Percentiles rank a stretch among this genome's conserved stretches.
Evolutionary conservation across 805 yeast species (phyloP).

Genomic region (Spathaspora sp.): DNA sequence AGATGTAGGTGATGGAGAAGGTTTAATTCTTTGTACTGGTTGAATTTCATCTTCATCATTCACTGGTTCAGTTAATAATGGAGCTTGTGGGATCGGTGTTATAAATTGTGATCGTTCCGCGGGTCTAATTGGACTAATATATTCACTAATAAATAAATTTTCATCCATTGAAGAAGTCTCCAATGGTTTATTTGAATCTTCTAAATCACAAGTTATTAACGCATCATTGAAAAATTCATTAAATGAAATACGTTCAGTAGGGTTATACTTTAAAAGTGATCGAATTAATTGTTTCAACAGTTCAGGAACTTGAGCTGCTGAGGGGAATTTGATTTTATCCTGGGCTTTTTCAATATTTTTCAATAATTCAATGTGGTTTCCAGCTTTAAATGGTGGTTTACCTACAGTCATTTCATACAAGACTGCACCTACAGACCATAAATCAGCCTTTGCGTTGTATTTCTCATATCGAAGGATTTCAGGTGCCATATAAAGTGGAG

Average conservation of each 20-base stretch:
- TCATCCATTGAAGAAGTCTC: conserved; percentile 70
- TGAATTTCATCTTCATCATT: not conserved
- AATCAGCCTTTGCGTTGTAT: conserved; percentile 94
- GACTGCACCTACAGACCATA: conserved; percentile 98
- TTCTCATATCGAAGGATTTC: conserved; percentile 92
- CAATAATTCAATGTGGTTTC: conserved; percentile 85
- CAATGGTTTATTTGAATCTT: conserved; percentile 53
- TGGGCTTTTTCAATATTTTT: conserved; percentile 80
- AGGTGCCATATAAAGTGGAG: conserved; percentile 98
- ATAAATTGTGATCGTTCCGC: conserved; percentile 16
- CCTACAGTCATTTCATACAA: conserved; percentile 94
- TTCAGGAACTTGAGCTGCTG: conserved; percentile 57
- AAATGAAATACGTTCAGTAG: conserved; percentile 84
- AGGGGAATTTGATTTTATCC: conserved; percentile 76
- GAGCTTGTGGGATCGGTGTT: conserved; percentile 12
- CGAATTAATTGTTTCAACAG: conserved; percentile 69
- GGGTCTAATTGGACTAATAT: conserved; percentile 45
- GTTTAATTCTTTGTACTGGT: not conserved
- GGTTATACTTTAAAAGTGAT: conserved; percentile 75
- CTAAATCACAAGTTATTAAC: conserved; percentile 54
- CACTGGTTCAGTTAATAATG: not conserved
- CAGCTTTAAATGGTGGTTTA: conserved; percentile 93
- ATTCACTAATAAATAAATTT: conserved; percentile 81
- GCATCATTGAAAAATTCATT: conserved; percentile 81
- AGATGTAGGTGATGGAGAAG: not conserved